These are phyloP conservation scores for Berberis thunbergii DNA, from an alignment of 164 flowering plant genomes.

Conservation along the genomic window DNA sequence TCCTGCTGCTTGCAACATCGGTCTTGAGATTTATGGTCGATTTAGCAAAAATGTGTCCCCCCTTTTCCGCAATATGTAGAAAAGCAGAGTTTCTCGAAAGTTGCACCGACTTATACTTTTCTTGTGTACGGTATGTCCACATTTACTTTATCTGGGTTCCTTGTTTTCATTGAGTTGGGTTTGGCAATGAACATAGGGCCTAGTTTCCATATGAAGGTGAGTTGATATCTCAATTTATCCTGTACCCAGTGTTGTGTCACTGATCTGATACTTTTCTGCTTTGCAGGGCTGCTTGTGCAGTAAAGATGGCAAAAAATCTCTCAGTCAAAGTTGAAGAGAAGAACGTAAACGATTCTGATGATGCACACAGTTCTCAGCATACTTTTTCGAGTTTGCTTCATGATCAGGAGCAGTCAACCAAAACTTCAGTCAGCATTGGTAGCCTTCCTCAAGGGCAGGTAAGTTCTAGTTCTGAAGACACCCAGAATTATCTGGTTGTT, in stretches of 20 bases:
- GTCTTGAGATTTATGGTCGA: constrained; percentile 97
- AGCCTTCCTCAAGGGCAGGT: constrained; percentile 74
- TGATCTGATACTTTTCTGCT: neutral
- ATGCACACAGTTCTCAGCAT: constrained; percentile 70
- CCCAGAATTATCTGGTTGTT: constrained; percentile 12
- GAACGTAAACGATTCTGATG: constrained; percentile 63
- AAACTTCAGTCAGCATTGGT: constrained; percentile 70
- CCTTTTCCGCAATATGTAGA: constrained; percentile 75
- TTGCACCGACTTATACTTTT: constrained; percentile 88
- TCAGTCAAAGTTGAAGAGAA: constrained; percentile 62
- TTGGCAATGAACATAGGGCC: no score
- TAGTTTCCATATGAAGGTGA: no score
- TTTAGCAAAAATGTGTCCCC: constrained; percentile 90
- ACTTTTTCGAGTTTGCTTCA: constrained; percentile 77
- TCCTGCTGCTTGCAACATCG: constrained; percentile 95
- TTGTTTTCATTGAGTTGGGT: neutral
- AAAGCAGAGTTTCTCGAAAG: constrained; percentile 83
- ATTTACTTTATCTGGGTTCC: neutral
- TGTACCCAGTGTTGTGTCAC: constrained; percentile 2
- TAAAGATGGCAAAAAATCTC: constrained; percentile 73
- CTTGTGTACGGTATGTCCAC: constrained; percentile 74
- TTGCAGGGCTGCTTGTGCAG: constrained; percentile 84
- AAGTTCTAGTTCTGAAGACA: constrained; percentile 79
- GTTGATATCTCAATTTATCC: neutral
- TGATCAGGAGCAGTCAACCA: constrained; percentile 71